These are phyloP conservation scores for Apiotrichum sp. DNA, from an alignment of 1,284 basidiomycete genomes.

Conservation along the genomic window DNA sequence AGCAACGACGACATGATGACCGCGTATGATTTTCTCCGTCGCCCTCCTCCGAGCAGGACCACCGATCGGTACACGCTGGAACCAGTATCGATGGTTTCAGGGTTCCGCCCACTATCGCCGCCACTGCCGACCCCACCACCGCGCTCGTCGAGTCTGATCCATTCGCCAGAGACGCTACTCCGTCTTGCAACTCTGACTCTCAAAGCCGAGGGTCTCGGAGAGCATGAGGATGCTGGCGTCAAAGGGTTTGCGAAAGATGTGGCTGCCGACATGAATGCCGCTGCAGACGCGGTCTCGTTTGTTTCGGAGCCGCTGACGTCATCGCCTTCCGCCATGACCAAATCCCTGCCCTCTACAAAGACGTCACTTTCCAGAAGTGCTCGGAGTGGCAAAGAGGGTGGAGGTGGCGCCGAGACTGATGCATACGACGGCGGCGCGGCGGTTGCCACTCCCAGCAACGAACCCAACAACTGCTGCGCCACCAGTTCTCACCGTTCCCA, in stretches of 20 bases:
- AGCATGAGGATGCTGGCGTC: not conserved
- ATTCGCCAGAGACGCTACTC: not conserved
- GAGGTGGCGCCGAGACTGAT: not conserved
- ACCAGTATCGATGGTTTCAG: conserved; percentile 3
- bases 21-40: not conserved
- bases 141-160: conserved; percentile 5
- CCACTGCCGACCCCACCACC: not conserved
- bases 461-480: not conserved
- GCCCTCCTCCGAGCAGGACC: not conserved
- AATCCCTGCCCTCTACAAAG: conserved; percentile 42
- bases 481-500: not conserved
- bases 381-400: conserved; percentile 39
- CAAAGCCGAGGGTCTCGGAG: not conserved
- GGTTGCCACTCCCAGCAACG: not conserved
- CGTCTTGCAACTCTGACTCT: conserved; percentile 3
- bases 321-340: conserved; percentile 34
- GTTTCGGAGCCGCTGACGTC: conserved; percentile 19
- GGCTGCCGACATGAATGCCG: conserved; percentile 2
- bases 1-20: not conserved
- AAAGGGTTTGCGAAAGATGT: conserved; percentile 2
- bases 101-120: not conserved
- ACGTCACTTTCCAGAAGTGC: conserved; percentile 44
- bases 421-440: not conserved
- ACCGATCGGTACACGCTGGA: conserved; percentile 11
- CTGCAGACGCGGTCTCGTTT: conserved; percentile 21